Percentiles rank a stretch among this genome's conserved stretches.
These are phyloP conservation scores for Boletus edulis DNA, from an alignment of 768 basidiomycete species.

Conservation along the genomic window DNA sequence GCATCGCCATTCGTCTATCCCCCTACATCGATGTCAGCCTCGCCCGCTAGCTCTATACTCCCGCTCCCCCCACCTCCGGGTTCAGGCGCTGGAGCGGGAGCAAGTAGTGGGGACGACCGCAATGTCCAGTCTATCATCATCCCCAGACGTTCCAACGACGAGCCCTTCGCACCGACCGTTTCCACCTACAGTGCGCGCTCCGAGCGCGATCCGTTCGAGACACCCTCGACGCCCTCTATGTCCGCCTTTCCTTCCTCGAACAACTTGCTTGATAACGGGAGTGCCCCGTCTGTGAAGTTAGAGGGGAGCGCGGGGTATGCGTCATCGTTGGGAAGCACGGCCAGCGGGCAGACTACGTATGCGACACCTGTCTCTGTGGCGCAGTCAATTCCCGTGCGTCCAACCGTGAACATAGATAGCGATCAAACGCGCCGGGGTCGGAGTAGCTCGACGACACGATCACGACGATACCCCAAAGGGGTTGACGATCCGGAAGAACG, in stretches of 20 bases:
- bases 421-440: slow-evolving; percentile 28
- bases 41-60: slow-evolving; percentile 5
- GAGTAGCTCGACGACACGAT: slow-evolving; percentile 45
- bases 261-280: slow-evolving; percentile 5
- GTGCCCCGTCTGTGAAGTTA: background rate
- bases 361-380: slow-evolving; percentile 7
- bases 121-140: slow-evolving; percentile 18
- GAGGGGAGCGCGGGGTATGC: slow-evolving; percentile 1
- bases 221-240: slow-evolving; percentile 29
- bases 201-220: slow-evolving; percentile 27
- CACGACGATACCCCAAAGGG: slow-evolving; percentile 42
- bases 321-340: slow-evolving; percentile 5
- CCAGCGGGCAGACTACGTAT: slow-evolving; percentile 20
- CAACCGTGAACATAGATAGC: background rate
- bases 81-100: background rate
- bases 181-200: slow-evolving; percentile 8
- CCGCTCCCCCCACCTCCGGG: slow-evolving; percentile 14
- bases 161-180: slow-evolving; percentile 28
- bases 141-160: slow-evolving; percentile 28
- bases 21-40: slow-evolving; percentile 8
- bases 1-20: slow-evolving; percentile 26
- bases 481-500: slow-evolving; percentile 64
- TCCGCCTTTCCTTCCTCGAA: slow-evolving; percentile 24
- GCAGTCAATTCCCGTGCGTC: background rate
- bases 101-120: slow-evolving; percentile 1